Evolutionary conservation across 768 basidiomycete genomes (phyloP).

Genomic region (Boletus fagicola): DNA sequence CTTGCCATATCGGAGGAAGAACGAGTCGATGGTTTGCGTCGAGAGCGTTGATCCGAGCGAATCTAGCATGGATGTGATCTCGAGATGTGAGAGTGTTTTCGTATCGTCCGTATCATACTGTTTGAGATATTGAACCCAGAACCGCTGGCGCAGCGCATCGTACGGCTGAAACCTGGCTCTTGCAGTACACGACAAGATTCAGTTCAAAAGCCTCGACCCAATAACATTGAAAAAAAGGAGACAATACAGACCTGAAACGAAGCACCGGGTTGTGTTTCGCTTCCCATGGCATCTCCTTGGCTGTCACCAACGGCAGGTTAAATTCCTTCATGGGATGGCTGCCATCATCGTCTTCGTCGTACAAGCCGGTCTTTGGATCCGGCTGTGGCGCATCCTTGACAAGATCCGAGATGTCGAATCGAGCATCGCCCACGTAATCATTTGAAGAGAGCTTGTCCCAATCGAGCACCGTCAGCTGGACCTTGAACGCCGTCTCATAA

Average conservation of each 20-base stretch:
- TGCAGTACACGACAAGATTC: constrained; percentile 6
- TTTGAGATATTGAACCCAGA: constrained; percentile 85
- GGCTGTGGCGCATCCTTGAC: constrained; percentile 66
- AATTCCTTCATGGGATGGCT: constrained; percentile 66
- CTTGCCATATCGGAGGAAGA: constrained; percentile 74
- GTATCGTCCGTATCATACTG: constrained; percentile 92
- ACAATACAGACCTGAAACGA: constrained; percentile 51
- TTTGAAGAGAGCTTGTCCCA: constrained; percentile 95
- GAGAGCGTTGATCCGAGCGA: constrained; percentile 94
- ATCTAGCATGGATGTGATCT: constrained; percentile 93
- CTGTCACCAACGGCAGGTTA: constrained; percentile 57
- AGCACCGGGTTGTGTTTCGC: constrained; percentile 68
- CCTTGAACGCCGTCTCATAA: constrained; percentile 76
- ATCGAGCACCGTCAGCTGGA: constrained; percentile 84
- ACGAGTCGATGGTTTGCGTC: constrained; percentile 69
- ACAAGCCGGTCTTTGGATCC: constrained; percentile 50
- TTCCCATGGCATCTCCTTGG: constrained; percentile 69
- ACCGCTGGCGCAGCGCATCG: constrained; percentile 81
- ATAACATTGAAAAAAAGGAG: background rate
- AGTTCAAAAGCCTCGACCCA: background rate
- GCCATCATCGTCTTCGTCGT: constrained; percentile 37
- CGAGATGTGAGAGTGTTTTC: constrained; percentile 68
- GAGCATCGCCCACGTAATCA: constrained; percentile 82
- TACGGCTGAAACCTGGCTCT: constrained; percentile 97
- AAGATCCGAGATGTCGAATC: constrained; percentile 69